A percentile compares a stretch with the other conserved stretches of the same genome.
phyloP scores from a whole-genome alignment of 2,329 filamentous ascomycete genomes.

The Penicillium digitatum region DNA sequence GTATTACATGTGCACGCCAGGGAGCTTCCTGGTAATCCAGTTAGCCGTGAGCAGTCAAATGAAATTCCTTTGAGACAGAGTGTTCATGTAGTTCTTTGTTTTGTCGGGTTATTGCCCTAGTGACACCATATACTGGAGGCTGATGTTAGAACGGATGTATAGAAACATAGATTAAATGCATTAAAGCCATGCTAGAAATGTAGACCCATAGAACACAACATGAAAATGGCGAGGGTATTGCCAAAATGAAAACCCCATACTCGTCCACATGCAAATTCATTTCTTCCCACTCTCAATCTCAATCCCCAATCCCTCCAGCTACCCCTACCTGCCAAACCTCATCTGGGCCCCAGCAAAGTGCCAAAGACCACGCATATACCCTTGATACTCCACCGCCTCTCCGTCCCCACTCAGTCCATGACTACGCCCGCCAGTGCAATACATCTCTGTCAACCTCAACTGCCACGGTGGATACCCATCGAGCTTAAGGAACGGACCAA shows the following conservation, averaged over 20 bases:
- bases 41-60: not conserved
- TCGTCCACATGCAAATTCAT: not conserved
- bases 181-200: not conserved
- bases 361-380: constrained; percentile 80
- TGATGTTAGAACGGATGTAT: not conserved
- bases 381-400: constrained; percentile 76
- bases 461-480: constrained; percentile 97
- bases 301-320: not conserved
- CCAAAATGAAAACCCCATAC: not conserved
- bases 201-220: not conserved
- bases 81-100: not conserved
- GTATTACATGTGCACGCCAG: not conserved
- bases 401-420: constrained; percentile 36
- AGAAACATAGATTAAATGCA: not conserved
- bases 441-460: constrained; percentile 90
- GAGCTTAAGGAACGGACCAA: constrained; percentile 76
- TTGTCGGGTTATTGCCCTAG: not conserved
- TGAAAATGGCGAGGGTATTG: constrained; percentile 1
- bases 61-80: not conserved
- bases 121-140: not conserved
- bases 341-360: constrained; percentile 86
- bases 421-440: constrained; percentile 52
- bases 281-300: not conserved
- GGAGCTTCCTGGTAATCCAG: not conserved
- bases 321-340: constrained; percentile 63